Evolutionary conservation across 2,329 filamentous ascomycete species (phyloP), one percentile per base, ranked within the genome.

Genomic region (Fusarium sp.): DNA sequence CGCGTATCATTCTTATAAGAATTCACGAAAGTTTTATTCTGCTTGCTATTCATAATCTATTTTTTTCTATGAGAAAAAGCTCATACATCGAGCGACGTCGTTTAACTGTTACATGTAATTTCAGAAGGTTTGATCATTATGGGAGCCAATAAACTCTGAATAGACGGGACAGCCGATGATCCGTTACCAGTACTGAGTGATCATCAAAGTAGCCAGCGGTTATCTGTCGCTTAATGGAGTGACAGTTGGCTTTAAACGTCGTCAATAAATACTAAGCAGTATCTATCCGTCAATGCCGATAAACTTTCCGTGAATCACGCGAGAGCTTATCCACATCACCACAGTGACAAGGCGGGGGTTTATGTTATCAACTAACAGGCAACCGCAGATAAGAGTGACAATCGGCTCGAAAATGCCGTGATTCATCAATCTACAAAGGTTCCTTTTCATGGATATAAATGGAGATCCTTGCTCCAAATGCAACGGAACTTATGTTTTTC

Each of bases 401-500:
- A 9, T 50, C 42, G 41, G 42, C 31, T 29, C 22, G 17, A 12
- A 47, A 46, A 47, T 56, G 39, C 53, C 53, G 53, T 56, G 29
- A 27, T 56, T 35, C 39, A 47, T 47, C 53, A 27, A 47, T 36
- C 35, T 42, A 50, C 66, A 64, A 69, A 69, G 58, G 65, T 69
- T 59, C 66, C 66, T 29, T 33, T 5, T n/a, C 2, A 50, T 33
- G 46, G 49, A 8, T 53, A 17, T 25, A 27, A 25, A 38, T 33
- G 58, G 22, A 45, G 65, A 69, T 69, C 66, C 41, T 33, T 69
- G 46, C 59, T 65, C 31, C 29, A 65, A 69, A 53, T 64, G 50
- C 57, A 13, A 68, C 29, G 66, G 65, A 69, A 69, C 66, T 69
- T 69, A 49, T 68, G 65, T 57, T 52, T 68, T 41, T 27, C 47